Conservation (phyloP, 805 yeast genomes). For the Candida incommunis region DNA sequence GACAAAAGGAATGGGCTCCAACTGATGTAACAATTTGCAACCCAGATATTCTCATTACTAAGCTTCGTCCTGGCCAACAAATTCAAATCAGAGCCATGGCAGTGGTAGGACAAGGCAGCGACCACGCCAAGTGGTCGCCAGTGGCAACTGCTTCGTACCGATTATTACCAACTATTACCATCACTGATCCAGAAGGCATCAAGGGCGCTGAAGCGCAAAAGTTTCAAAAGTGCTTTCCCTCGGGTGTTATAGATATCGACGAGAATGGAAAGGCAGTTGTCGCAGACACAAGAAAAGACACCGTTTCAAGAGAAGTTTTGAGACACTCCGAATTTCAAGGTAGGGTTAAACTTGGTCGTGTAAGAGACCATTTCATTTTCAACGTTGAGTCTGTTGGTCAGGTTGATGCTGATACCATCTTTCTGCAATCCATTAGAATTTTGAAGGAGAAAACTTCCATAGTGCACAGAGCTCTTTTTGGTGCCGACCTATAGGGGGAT, state of each 20-base stretch:
- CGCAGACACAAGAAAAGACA: conserved; percentile 83
- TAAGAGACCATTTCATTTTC: conserved; percentile 85
- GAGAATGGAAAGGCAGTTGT: conserved; percentile 60
- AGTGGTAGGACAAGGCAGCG: conserved; percentile 79
- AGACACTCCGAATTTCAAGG: conserved; percentile 86
- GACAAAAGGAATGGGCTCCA: conserved; percentile 60
- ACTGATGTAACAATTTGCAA: conserved; percentile 47
- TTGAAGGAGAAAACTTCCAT: conserved; percentile 53
- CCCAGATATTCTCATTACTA: conserved; percentile 82
- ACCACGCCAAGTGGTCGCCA: conserved; percentile 96
- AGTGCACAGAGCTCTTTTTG: neutral
- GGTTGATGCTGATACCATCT: conserved; percentile 92
- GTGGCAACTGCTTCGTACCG: conserved; percentile 95
- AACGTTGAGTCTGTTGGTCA: conserved; percentile 94
- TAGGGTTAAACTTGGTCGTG: conserved; percentile 81
- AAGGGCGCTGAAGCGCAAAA: conserved; percentile 60
- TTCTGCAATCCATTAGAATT: conserved; percentile 76
- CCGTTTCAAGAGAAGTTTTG: conserved; percentile 91
- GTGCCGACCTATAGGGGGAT: neutral
- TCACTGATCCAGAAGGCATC: conserved; percentile 45
- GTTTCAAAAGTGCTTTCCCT: conserved; percentile 82
- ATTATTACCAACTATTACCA: conserved; percentile 75
- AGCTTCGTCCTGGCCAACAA: conserved; percentile 94
- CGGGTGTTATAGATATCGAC: conserved; percentile 76
- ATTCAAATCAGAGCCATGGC: conserved; percentile 84